Conservation (phyloP, 2,329 filamentous ascomycete species). For the Exophiala lecanii-corni region DNA sequence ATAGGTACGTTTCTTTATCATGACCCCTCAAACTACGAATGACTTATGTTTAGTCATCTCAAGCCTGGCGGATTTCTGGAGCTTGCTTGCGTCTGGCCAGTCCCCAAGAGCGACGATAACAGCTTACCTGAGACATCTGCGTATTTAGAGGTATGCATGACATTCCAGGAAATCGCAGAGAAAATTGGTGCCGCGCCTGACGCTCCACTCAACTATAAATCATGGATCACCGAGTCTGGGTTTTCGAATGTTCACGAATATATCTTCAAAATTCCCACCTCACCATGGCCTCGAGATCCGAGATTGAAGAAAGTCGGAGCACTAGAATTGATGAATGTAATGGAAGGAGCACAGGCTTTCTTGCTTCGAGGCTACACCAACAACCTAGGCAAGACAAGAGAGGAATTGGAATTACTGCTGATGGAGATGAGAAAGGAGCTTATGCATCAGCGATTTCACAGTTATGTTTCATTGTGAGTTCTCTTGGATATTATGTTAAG, state of each 20-base stretch:
- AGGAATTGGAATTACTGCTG: conserved; percentile 18
- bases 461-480: too few species aligned
- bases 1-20: too few species aligned
- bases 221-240: conserved; percentile 22
- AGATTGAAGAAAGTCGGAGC: conserved; percentile 27
- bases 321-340: conserved; percentile 8
- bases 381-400: conserved; percentile 22
- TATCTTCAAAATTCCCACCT: conserved; percentile 24
- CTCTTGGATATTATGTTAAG: too few species aligned
- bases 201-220: conserved; percentile 11
- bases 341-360: conserved; percentile 21
- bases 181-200: conserved; percentile 26
- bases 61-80: conserved; percentile 43
- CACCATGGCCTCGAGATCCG: conserved; percentile 26
- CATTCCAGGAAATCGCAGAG: conserved; percentile 28
- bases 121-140: conserved; percentile 23
- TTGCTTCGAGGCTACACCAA: conserved; percentile 23
- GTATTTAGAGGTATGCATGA: conserved; percentile 27
- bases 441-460: too few species aligned
- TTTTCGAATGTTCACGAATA: conserved; percentile 25
- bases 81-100: conserved; percentile 30
- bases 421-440: too few species aligned
- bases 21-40: conserved; percentile 29
- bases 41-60: conserved; percentile 25
- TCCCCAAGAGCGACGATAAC: conserved; percentile 28